Evolutionary conservation across 108 stramenopile genomes (phyloP), one percentile per base, ranked within the genome.

Genomic region (Fragilariopsis cylindrus): DNA sequence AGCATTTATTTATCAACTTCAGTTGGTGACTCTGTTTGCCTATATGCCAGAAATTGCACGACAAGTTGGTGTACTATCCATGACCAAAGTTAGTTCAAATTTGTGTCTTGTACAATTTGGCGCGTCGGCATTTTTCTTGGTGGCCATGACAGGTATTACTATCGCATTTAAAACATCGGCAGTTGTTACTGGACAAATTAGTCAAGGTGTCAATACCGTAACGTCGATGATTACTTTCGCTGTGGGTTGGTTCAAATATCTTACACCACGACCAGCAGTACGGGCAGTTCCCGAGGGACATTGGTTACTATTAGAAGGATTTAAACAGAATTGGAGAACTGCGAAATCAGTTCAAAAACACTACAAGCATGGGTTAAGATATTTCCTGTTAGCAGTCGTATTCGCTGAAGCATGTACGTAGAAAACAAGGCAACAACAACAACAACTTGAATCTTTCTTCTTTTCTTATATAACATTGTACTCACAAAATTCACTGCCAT

Each of bases 41-140:
- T 87, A 87, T 65, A 52, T 81, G 57, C 85, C 85, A 30, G 85
- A 89, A n/a, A 81, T 85, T 55, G 83, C 85, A 9, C 60, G 82
- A 50, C 50, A 71, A 43, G 85, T 85, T 12, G 84, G 84, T 18
- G 63, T 78, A 66, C 43, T 43, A 13, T 65, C 21, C 48, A 80
- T 83, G 60, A 74, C 52, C 12, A 11, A 49, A 3, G 80, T 79
- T 68, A 75, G 76, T 54, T 57, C 79, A 9, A 42, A 43, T 40
- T 90, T 85, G 62, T 77, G 70, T 12, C 63, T 48, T 2, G 53
- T 76, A 30, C 87, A 86, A 73, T 88, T 86, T 62, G 68, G 69
- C 30, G 53, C 82, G 2, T 82, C 88, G 71, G 72, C 60, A 13
- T 48, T 74, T n/a, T 87, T 80, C 50, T 49, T 89, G 5, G 21